Conservation (phyloP, 345 rosid genomes). For the Litchi chinensis region DNA sequence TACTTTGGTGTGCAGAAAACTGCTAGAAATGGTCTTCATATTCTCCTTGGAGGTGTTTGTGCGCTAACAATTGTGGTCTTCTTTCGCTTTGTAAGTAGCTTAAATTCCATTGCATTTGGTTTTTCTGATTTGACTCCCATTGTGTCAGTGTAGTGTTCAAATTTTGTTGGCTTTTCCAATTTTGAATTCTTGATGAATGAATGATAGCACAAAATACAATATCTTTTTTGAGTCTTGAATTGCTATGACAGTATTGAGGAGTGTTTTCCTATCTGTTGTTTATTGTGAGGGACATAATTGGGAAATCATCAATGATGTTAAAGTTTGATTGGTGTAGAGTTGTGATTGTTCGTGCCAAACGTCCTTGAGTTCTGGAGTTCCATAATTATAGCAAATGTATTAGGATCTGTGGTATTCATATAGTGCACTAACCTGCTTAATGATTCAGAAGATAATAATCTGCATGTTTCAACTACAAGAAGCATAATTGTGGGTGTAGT, state of each 20-base stretch:
- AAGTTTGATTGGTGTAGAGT: not conserved
- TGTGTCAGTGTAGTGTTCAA: not conserved
- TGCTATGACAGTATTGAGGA: not conserved
- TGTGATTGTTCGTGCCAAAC: too few relatives aligned
- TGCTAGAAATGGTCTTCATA: slow-evolving; percentile 89
- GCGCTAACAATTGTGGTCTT: slow-evolving; percentile 85
- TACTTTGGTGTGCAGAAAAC: slow-evolving; percentile 62
- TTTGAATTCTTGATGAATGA: not conserved
- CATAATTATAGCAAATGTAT: too few relatives aligned
- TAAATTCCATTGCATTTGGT: slow-evolving; percentile 4
- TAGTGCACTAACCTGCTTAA: too few relatives aligned
- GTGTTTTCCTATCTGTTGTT: not conserved
- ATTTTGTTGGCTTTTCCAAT: not conserved
- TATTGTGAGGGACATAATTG: not conserved
- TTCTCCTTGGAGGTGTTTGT: slow-evolving; percentile 89
- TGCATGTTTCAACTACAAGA: too few relatives aligned
- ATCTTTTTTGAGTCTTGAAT: not conserved
- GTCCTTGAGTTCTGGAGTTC: too few relatives aligned
- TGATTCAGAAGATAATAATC: too few relatives aligned
- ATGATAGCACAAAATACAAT: not conserved
- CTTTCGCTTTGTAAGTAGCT: slow-evolving; percentile 87
- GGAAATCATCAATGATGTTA: not conserved
- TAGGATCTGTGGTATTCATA: too few relatives aligned
- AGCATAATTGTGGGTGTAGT: too few relatives aligned
- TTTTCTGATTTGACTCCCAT: not conserved